Evolutionary conservation across 2,329 filamentous ascomycete species (phyloP).

Genomic region (Sclerotinia sclerotiorum): DNA sequence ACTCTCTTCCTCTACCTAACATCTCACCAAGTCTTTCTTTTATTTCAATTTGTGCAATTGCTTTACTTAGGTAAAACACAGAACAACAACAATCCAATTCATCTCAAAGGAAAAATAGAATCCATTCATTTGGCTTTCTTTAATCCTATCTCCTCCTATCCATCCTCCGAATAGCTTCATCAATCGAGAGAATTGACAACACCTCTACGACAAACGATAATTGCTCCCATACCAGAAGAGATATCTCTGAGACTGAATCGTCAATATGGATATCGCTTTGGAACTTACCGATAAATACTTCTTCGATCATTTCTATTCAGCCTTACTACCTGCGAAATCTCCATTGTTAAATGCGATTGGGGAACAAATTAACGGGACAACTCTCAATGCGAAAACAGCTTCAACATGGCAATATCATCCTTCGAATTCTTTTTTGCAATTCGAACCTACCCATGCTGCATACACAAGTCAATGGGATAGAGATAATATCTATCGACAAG

Average conservation of each 20-base stretch:
- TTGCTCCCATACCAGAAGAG: neutral
- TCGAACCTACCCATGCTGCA: conserved; percentile 72
- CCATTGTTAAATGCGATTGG: conserved; percentile 54
- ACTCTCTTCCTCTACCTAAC: neutral
- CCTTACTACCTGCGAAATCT: conserved; percentile 60
- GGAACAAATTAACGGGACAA: conserved; percentile 50
- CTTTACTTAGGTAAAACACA: neutral
- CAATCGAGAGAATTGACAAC: neutral
- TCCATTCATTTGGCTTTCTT: conserved; percentile 8
- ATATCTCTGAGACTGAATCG: neutral
- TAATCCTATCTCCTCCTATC: neutral
- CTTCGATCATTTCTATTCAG: conserved; percentile 77
- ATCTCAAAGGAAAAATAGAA: conserved; percentile 1
- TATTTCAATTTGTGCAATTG: neutral
- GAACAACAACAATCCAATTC: neutral
- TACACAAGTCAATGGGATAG: conserved; percentile 76
- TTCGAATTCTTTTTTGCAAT: conserved; percentile 65
- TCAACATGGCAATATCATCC: conserved; percentile 70
- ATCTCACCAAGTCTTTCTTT: conserved; percentile 2
- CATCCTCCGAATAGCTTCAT: neutral
- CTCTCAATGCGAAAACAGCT: conserved; percentile 56
- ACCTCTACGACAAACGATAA: neutral
- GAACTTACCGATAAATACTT: conserved; percentile 80
- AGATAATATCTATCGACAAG: conserved; percentile 75
- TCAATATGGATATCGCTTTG: conserved; percentile 85